phyloP scores from a whole-genome alignment of 2,329 filamentous ascomycete genomes.

The Aspergillus aculeatus region DNA sequence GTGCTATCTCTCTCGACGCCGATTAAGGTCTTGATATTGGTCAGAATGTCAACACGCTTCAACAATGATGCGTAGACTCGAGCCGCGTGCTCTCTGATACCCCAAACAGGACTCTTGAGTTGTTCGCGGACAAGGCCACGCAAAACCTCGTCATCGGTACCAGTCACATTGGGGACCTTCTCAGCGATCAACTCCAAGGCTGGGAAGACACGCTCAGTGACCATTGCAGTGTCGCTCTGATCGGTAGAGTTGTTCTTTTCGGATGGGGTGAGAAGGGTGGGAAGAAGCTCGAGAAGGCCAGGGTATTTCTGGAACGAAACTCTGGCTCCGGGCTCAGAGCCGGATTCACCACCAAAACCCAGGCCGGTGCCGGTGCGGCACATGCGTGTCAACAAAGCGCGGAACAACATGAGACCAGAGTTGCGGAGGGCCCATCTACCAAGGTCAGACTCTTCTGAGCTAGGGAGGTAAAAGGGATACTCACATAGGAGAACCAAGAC shows the following conservation, averaged over 20 bases:
- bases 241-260: conserved; percentile 16
- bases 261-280: conserved; percentile 32
- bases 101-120: conserved; percentile 46
- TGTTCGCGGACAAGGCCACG: conserved; percentile 36
- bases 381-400: conserved; percentile 73
- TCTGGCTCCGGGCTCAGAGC: conserved; percentile 43
- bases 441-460: conserved; percentile 12
- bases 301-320: conserved; percentile 44
- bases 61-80: conserved; percentile 43
- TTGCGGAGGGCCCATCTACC: conserved; percentile 88
- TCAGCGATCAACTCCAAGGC: conserved; percentile 48
- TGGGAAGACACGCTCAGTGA: conserved; percentile 46
- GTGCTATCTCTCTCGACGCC: conserved; percentile 13
- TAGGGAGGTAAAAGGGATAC: conserved; percentile 21
- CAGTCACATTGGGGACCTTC: conserved; percentile 38
- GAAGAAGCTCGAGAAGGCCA: conserved; percentile 38
- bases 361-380: conserved; percentile 46
- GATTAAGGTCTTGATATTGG: conserved; percentile 29
- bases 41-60: conserved; percentile 32
- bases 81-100: conserved; percentile 48
- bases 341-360: conserved; percentile 48
- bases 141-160: conserved; percentile 34
- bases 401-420: conserved; percentile 83
- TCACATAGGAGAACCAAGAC: conserved; percentile 74
- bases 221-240: conserved; percentile 31